Evolutionary conservation across 2,329 filamentous ascomycete species (phyloP).

Genomic region (Talaromyces sp.): DNA sequence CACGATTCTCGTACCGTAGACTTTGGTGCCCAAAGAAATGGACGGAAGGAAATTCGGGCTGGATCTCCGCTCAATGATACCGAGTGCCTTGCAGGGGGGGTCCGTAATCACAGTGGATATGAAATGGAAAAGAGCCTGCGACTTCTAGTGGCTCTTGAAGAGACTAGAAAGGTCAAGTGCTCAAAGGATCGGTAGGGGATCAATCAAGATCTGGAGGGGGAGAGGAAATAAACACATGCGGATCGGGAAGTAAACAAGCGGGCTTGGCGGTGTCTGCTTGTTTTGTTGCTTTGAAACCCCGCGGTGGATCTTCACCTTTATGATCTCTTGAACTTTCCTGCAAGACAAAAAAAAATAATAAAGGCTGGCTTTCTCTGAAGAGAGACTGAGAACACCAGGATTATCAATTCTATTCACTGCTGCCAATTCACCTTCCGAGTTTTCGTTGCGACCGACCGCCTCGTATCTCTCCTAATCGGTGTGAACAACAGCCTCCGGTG

Average conservation of each 20-base stretch:
- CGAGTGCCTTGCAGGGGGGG: not conserved
- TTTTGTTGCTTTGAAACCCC: conserved; percentile 27
- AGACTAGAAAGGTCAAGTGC: not conserved
- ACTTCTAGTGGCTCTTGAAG: not conserved
- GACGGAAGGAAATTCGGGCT: conserved; percentile 12
- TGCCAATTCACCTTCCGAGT: conserved; percentile 1
- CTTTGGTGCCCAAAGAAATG: conserved; percentile 25
- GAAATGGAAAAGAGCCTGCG: not conserved
- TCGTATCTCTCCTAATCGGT: not conserved
- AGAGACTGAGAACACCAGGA: not conserved
- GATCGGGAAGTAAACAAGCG: conserved; percentile 30
- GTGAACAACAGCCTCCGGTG: conserved; percentile 10
- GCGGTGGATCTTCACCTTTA: conserved; percentile 22
- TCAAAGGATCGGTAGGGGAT: not conserved
- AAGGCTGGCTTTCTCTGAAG: too few species aligned
- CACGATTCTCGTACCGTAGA: not conserved
- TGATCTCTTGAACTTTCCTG: conserved; percentile 1
- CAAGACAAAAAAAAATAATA: not conserved
- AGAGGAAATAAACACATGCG: conserved; percentile 22
- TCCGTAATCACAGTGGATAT: not conserved
- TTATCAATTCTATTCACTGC: not conserved
- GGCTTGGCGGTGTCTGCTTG: conserved; percentile 26
- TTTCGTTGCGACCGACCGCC: not conserved
- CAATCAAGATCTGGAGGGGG: conserved; percentile 2
- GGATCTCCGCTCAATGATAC: conserved; percentile 9